These are phyloP conservation scores for Podila clonocystis DNA, from an alignment of 192 early-diverging fungal genomes.

Conservation along the genomic window DNA sequence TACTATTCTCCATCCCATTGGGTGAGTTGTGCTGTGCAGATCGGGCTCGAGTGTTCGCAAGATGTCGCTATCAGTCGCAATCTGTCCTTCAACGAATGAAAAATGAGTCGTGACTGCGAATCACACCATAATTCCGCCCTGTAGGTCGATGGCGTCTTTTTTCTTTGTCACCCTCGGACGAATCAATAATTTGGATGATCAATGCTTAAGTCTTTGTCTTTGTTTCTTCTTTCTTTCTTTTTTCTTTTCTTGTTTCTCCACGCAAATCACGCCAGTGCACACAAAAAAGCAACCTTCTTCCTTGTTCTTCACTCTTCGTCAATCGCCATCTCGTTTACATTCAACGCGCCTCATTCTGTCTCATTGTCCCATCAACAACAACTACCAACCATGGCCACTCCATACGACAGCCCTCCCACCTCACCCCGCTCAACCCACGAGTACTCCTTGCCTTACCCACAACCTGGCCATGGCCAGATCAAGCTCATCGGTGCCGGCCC, in stretches of 20 bases:
- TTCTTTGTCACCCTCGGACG: too few species aligned
- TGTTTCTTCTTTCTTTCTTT: neutral
- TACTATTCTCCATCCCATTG: too few species aligned
- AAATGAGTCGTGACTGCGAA: too few species aligned
- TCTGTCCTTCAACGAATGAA: neutral
- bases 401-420: conserved; percentile 40
- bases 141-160: too few species aligned
- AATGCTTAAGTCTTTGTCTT: neutral
- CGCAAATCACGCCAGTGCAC: too few species aligned
- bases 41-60: too few species aligned
- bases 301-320: neutral
- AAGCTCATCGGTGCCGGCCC: conserved; percentile 88
- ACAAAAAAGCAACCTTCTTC: neutral
- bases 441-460: neutral
- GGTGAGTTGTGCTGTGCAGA: too few species aligned
- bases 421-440: conserved; percentile 17
- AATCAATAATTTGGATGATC: too few species aligned
- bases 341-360: neutral
- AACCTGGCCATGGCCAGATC: conserved; percentile 58
- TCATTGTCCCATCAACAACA: neutral
- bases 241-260: conserved; percentile 1
- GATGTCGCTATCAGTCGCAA: too few species aligned
- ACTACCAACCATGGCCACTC: conserved; percentile 8
- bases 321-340: neutral
- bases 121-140: too few species aligned